Conservation (phyloP, 345 rosid genomes). For the Salix viminalis region DNA sequence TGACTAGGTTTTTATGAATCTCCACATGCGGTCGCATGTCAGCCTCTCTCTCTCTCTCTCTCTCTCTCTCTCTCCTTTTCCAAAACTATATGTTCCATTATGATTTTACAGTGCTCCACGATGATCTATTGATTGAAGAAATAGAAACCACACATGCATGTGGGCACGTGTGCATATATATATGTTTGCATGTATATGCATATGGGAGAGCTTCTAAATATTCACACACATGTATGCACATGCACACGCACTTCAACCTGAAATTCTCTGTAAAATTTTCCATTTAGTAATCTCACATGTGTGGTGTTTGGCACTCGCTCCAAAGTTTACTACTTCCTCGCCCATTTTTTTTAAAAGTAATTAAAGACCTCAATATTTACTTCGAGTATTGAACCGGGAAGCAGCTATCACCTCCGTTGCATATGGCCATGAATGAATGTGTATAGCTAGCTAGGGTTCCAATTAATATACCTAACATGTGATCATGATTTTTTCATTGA, state of each 20-base stretch:
- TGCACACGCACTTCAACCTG: constrained; percentile 69
- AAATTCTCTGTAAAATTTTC: constrained; percentile 15
- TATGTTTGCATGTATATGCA: constrained; percentile 33
- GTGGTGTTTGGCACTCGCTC: constrained; percentile 16
- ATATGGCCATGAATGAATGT: neutral
- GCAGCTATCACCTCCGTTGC: neutral
- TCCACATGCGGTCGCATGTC: constrained; percentile 50
- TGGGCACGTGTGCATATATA: constrained; percentile 66
- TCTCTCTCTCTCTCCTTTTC: constrained; percentile 24
- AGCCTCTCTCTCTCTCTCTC: constrained; percentile 7
- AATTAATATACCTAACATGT: neutral
- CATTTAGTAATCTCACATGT: constrained; percentile 11
- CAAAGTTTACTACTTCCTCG: constrained; percentile 5
- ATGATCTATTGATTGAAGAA: constrained; percentile 5
- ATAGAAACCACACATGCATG: constrained; percentile 51
- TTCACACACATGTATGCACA: constrained; percentile 86
- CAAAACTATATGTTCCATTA: neutral
- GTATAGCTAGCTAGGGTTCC: neutral
- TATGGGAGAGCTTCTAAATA: constrained; percentile 52
- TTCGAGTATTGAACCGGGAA: neutral
- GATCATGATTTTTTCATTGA: constrained; percentile 5
- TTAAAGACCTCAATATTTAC: neutral
- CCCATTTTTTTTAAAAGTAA: neutral
- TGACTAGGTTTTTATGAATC: constrained; percentile 53
- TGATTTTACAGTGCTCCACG: neutral